Conservation (phyloP, 2,329 filamentous ascomycete genomes). For the Fusarium beomiforme region DNA sequence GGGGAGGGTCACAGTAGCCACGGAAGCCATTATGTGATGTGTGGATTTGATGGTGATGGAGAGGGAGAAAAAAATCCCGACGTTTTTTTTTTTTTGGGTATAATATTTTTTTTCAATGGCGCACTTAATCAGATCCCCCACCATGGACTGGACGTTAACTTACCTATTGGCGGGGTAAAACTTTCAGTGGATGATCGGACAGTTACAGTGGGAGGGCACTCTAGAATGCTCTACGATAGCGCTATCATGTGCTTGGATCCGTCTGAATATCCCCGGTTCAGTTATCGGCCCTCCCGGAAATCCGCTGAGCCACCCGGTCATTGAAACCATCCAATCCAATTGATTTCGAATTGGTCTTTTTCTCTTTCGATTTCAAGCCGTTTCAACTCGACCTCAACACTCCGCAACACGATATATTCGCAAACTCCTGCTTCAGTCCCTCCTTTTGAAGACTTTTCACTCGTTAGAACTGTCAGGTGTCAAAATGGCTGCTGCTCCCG, state of each 20-base stretch:
- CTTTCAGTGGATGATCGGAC: constrained; percentile 2
- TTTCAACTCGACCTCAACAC: not conserved
- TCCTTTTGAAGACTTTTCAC: too few species aligned
- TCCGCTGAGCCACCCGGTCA: not conserved
- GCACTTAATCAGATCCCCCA: constrained; percentile 33
- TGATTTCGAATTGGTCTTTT: constrained; percentile 14
- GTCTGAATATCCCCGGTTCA: not conserved
- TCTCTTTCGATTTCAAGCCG: constrained; percentile 12
- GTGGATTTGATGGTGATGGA: constrained; percentile 36
- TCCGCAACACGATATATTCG: not conserved
- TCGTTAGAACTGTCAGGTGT: not conserved
- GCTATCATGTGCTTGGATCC: not conserved
- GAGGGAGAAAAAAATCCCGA: constrained; percentile 18
- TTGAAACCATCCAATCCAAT: not conserved
- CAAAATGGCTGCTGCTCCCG: constrained; percentile 58
- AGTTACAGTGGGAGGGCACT: constrained; percentile 5
- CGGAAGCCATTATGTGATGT: constrained; percentile 67
- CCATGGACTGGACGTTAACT: constrained; percentile 18
- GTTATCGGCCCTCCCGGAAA: not conserved
- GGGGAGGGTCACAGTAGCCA: constrained; percentile 68
- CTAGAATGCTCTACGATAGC: not conserved
- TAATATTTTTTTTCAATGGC: constrained; percentile 28
- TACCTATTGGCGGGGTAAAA: constrained; percentile 39
- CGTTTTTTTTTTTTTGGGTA: constrained; percentile 34
- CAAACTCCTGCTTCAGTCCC: not conserved